Conservation (phyloP, 352 stramenopile species). For the Globisporangium emineosum region DNA sequence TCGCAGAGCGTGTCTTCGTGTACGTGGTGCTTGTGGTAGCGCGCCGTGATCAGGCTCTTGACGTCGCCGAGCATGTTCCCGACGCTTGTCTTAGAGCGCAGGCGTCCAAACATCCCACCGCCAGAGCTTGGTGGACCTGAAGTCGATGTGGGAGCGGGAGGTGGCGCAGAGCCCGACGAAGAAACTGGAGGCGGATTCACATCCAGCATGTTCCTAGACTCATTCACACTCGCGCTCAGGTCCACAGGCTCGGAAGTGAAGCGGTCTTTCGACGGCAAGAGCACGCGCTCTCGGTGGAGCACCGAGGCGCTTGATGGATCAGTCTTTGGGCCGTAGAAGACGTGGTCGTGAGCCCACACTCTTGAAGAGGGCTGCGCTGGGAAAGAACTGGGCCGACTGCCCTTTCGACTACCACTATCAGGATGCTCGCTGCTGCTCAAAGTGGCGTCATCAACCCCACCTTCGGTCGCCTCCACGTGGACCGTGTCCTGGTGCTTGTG, state of each 20-base stretch:
- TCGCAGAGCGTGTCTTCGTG: constrained; percentile 80
- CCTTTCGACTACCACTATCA: constrained; percentile 9
- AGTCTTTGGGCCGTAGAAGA: constrained; percentile 67
- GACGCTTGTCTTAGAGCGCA: constrained; percentile 45
- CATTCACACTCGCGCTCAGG: constrained; percentile 46
- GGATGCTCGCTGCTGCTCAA: not conserved
- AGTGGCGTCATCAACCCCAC: not conserved
- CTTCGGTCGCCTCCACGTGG: constrained; percentile 31
- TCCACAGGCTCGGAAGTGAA: constrained; percentile 66
- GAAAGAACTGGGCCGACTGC: not conserved
- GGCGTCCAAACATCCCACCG: constrained; percentile 44
- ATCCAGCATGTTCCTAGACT: constrained; percentile 60
- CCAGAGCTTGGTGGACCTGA: constrained; percentile 6
- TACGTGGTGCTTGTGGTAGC: constrained; percentile 63
- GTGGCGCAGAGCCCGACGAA: not conserved
- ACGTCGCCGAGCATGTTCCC: constrained; percentile 55
- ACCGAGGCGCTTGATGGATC: constrained; percentile 56
- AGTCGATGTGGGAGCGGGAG: not conserved
- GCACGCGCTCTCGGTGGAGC: constrained; percentile 41
- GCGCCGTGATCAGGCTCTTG: constrained; percentile 44
- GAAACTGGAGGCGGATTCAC: constrained; percentile 7
- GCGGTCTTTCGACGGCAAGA: constrained; percentile 36
- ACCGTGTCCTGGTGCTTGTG: constrained; percentile 63
- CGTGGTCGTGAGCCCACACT: constrained; percentile 50
- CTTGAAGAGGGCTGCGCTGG: constrained; percentile 4